Evolutionary conservation across 1,139 yeast genomes (phyloP), one percentile per base, ranked within the genome.

Genomic region (Pichia sorboxylosa): DNA sequence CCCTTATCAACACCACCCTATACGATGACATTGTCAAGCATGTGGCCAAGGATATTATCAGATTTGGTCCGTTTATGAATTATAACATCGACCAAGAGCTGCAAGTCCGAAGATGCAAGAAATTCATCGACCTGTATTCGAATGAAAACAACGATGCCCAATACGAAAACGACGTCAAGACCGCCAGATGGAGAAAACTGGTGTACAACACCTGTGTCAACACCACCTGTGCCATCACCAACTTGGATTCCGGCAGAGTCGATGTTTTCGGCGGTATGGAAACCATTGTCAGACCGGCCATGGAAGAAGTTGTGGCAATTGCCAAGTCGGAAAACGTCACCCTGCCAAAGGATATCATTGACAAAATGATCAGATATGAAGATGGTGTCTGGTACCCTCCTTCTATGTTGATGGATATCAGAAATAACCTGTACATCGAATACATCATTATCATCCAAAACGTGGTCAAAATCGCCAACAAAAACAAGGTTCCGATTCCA

Each of bases 361-460:
- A 40, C 11, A 13, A n/a, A 2, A 39, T 40, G 42, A 27, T 37
- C 14, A 29, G 33, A 25, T 32, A 30, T 5, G 39, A 32, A 16
- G 35, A 36, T 21, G 41, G 38, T 24, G 41, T 37, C 11, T 40
- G 37, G 24, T 40, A 39, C 19, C 34, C 44, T 13, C 44, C 44
- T 6, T 38, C 42, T 2, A 40, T 40, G 44, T 25, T 72, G 44
- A 73, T 80, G n/a, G 92, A 79, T 52, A 61, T 67, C 22, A 65
- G 79, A 35, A 76, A 77, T 52, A 72, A 73, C 15, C 78, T 76
- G 45, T 73, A 73, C 35, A 63, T 77, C 49, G 93, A 81, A 52
- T 55, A 74, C 31, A 84, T 78, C 47, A 73, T 71, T 17, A 74
- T 81, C 38, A 59, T 80, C 37, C 85, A 90, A 2, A 79, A 75